These are phyloP conservation scores for Podila horticola DNA, from an alignment of 192 early-diverging fungal species.

Conservation along the genomic window DNA sequence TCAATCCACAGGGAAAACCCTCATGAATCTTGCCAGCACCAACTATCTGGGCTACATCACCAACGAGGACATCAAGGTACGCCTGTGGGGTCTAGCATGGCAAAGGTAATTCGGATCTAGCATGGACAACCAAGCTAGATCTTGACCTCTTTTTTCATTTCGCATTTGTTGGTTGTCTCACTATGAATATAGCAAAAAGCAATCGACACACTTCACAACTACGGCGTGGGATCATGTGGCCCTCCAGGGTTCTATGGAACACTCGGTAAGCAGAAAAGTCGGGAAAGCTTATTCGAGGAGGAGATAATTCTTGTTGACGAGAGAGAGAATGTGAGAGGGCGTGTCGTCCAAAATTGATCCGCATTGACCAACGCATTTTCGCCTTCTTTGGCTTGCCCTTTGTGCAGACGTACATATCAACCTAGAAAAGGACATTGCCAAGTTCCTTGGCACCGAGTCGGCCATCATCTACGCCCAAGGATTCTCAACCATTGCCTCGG, in stretches of 20 bases:
- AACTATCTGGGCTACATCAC: constrained; percentile 90
- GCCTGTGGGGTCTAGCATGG: not conserved
- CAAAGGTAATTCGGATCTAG: not conserved
- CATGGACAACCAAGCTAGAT: not conserved
- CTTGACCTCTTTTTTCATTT: too few relatives aligned
- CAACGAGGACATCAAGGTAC: constrained; percentile 73
- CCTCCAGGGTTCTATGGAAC: constrained; percentile 97
- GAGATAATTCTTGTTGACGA: not conserved
- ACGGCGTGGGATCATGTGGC: constrained; percentile 96
- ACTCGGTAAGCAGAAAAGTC: constrained; percentile 31
- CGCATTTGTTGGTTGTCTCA: not conserved
- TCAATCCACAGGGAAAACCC: constrained; percentile 62
- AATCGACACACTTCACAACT: constrained; percentile 84
- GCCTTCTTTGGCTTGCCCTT: not conserved
- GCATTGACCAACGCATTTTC: not conserved
- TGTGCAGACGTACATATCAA: constrained; percentile 90
- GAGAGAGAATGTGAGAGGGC: not conserved
- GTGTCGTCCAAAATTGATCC: not conserved
- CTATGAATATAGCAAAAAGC: constrained; percentile 69
- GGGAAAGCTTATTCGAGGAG: not conserved
- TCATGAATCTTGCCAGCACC: constrained; percentile 87
- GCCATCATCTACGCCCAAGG: constrained; percentile 96
- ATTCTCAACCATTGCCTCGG: constrained; percentile 90
- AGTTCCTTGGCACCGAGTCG: constrained; percentile 83
- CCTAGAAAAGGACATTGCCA: constrained; percentile 86